Evolutionary conservation across 495 filamentous ascomycete species (phyloP), one percentile per base, ranked within the genome.

Genomic region (Penicillium nucicola): DNA sequence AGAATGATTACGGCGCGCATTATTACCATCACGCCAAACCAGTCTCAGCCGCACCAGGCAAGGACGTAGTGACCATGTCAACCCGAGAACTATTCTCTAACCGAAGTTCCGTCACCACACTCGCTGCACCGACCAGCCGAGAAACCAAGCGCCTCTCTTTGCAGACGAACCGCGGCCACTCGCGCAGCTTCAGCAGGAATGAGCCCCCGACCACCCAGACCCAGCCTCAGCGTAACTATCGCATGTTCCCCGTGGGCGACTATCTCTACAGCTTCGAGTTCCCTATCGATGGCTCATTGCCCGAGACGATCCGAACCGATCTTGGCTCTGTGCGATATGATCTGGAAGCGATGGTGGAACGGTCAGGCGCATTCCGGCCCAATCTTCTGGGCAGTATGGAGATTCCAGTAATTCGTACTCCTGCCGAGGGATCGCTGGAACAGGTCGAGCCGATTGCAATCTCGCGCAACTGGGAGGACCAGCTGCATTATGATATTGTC

Each of bases 401-500:
- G 64, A 84, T 98, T 9, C 81, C 80, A 4, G 81, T 98, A 37
- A 88, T 98, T 22, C 85, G 93, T 13, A 85, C 92, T 1, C 93
- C 93, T 0, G 84, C 92, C 14, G 90, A 97, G 71, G 82, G 91
- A 41, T 97, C 92, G 4, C 73, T 97, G 42, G 95, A 98, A 62
- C 88, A 90, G 67, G 84, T 92, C 20, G 93, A 98, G 62, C 93
- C 93, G 12, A 98, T 98, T 66, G 92, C 92, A 17, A 97, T 98
- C 59, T 96, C 89, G 45, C 78, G 93, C 19, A 92, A 90, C 48
- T 98, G 93, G 93, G 93, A 98, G 60, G 95, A 98, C 60, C 93
- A 98, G 61, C 79, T 98, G 28, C 92, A 97, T 60, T 98, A 98
- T 68, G 93, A 98, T 58, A 98, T 98, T 52, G 89, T 97, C 58